phyloP scores from a whole-genome alignment of 179 eudicot species.

The Gypsophila paniculata region DNA sequence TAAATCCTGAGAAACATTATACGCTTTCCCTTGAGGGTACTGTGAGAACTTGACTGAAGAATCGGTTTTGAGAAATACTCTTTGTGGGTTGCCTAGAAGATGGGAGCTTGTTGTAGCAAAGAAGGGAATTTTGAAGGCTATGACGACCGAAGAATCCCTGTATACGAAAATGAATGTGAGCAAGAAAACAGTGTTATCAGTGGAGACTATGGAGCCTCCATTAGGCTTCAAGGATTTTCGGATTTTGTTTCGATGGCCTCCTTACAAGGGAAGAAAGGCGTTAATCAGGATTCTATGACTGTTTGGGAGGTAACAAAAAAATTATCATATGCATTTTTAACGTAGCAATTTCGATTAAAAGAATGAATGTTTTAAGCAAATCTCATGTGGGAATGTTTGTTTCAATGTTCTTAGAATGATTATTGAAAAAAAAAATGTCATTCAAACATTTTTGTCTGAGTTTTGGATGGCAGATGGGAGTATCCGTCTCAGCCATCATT shows the following conservation, averaged over 20 bases:
- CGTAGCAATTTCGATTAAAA: background rate
- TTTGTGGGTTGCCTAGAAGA: constrained; percentile 17
- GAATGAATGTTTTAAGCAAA: background rate
- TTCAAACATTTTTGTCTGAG: too few relatives aligned
- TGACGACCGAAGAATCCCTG: constrained; percentile 27
- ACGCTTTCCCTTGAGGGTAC: background rate
- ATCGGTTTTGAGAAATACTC: background rate
- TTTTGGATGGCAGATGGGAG: too few relatives aligned
- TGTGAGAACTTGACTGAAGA: background rate
- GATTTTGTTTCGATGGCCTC: constrained; percentile 53
- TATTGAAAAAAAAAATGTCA: too few relatives aligned
- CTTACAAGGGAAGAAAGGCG: constrained; percentile 70
- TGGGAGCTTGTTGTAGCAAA: constrained; percentile 83
- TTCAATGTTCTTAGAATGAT: background rate
- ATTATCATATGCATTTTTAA: background rate
- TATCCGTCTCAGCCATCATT: too few relatives aligned
- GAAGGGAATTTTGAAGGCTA: constrained; percentile 25
- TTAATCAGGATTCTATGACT: constrained; percentile 85
- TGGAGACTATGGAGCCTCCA: constrained; percentile 48
- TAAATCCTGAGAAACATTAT: background rate
- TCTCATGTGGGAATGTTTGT: background rate
- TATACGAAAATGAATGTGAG: constrained; percentile 23
- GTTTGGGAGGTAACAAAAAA: constrained; percentile 77
- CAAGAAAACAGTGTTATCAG: constrained; percentile 23
- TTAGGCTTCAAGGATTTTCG: constrained; percentile 58